Conservation (phyloP, 2,329 filamentous ascomycete genomes). For the Grosmannia serpens region DNA sequence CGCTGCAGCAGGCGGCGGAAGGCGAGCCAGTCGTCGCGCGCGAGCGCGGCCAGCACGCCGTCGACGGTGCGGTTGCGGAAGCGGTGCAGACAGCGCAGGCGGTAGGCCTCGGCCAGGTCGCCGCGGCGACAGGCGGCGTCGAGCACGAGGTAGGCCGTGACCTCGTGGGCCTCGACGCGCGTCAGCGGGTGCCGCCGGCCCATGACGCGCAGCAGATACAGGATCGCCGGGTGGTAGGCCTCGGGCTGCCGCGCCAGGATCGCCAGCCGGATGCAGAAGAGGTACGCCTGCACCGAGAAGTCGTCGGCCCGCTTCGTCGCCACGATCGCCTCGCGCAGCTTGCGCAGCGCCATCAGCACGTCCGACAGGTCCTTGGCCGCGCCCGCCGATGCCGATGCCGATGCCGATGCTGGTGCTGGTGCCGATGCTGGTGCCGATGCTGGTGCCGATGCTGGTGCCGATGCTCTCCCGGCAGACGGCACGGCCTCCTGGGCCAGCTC, state of each 20-base stretch:
- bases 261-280: constrained; percentile 79
- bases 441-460: constrained; percentile 9
- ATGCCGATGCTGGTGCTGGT: too few species aligned
- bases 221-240: constrained; percentile 79
- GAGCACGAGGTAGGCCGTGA: constrained; percentile 69
- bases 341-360: constrained; percentile 75
- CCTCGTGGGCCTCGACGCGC: constrained; percentile 62
- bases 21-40: constrained; percentile 69
- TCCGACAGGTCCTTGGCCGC: constrained; percentile 52
- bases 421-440: constrained; percentile 1
- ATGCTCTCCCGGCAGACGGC: neutral
- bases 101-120: constrained; percentile 62
- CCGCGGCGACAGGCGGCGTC: constrained; percentile 79
- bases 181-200: constrained; percentile 59
- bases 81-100: constrained; percentile 47
- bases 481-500: constrained; percentile 12
- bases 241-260: constrained; percentile 74
- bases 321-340: constrained; percentile 81
- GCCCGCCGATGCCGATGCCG: too few species aligned
- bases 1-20: constrained; percentile 60
- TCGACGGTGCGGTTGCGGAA: constrained; percentile 60
- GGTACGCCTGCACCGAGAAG: constrained; percentile 81
- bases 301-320: constrained; percentile 63
- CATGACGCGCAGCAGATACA: constrained; percentile 63
- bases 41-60: constrained; percentile 55